Conservation (phyloP, 1,284 basidiomycete species). For the Ustilago crameri region DNA sequence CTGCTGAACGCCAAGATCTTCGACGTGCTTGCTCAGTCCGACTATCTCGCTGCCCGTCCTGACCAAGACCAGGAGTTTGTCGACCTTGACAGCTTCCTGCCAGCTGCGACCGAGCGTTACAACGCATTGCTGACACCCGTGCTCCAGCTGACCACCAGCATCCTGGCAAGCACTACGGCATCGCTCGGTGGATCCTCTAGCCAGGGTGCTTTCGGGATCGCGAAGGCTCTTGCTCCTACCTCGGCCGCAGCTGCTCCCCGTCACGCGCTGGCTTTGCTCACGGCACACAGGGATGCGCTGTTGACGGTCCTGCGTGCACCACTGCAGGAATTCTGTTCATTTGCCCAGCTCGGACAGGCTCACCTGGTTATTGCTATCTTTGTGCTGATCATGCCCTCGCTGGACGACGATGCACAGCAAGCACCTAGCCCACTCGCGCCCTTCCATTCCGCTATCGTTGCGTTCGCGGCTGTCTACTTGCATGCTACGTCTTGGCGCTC, state of each 20-base stretch:
- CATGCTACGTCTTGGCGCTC: conserved; percentile 75
- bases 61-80: conserved; percentile 83
- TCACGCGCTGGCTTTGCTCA: conserved; percentile 80
- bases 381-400: conserved; percentile 75
- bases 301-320: conserved; percentile 81
- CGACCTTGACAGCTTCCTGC: conserved; percentile 85
- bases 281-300: conserved; percentile 81
- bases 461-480: conserved; percentile 81
- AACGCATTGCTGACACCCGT: conserved; percentile 87
- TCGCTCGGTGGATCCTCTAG: conserved; percentile 71
- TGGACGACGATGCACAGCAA: conserved; percentile 80
- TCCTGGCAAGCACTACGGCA: conserved; percentile 70
- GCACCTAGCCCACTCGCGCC: conserved; percentile 69
- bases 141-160: conserved; percentile 77
- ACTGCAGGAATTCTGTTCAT: conserved; percentile 73
- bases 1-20: conserved; percentile 84
- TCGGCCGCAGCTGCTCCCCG: conserved; percentile 37
- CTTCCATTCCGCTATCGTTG: conserved; percentile 81
- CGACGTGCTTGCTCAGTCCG: conserved; percentile 82
- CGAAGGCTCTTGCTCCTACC: conserved; percentile 36
- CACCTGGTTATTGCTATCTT: conserved; percentile 78
- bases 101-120: conserved; percentile 85
- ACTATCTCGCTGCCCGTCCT: conserved; percentile 84
- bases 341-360: conserved; percentile 79
- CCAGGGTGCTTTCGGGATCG: conserved; percentile 29